phyloP scores from a whole-genome alignment of 176 grass and related monocot genomes.

The Ananas comosus region DNA sequence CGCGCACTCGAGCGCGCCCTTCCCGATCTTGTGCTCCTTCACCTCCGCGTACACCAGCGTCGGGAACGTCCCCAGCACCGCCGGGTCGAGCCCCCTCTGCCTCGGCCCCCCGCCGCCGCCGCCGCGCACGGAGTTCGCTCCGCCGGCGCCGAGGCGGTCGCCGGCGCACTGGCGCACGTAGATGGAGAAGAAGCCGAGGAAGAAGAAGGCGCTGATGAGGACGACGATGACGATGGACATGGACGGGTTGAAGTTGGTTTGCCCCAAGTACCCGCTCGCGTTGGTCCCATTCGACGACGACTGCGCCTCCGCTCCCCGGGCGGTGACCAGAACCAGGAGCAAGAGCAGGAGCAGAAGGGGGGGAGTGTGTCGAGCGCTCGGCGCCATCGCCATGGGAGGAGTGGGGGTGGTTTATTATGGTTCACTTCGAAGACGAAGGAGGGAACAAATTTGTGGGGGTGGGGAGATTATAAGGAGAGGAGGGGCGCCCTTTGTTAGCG shows the following conservation, averaged over 20 bases:
- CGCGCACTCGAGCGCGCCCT: constrained; percentile 79
- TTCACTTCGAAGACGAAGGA: not conserved
- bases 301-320: not conserved
- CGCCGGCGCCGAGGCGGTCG: not conserved
- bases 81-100: constrained; percentile 41
- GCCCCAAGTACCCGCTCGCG: not conserved
- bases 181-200: constrained; percentile 83
- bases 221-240: constrained; percentile 69
- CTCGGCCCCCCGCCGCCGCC: constrained; percentile 15
- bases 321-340: not conserved
- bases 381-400: not conserved
- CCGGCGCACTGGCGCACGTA: constrained; percentile 63
- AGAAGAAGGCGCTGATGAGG: constrained; percentile 69
- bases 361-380: not conserved
- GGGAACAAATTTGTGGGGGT: not conserved
- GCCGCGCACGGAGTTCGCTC: not conserved
- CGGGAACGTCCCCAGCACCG: constrained; percentile 52
- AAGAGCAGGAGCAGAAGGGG: not conserved
- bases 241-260: constrained; percentile 44
- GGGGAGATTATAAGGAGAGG: not conserved
- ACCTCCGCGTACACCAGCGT: constrained; percentile 81
- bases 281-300: not conserved
- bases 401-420: not conserved
- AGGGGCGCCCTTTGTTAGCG: not conserved
- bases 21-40: constrained; percentile 57